Conservation (phyloP, 2,329 filamentous ascomycete species). For the Coleophoma crateriformis region DNA sequence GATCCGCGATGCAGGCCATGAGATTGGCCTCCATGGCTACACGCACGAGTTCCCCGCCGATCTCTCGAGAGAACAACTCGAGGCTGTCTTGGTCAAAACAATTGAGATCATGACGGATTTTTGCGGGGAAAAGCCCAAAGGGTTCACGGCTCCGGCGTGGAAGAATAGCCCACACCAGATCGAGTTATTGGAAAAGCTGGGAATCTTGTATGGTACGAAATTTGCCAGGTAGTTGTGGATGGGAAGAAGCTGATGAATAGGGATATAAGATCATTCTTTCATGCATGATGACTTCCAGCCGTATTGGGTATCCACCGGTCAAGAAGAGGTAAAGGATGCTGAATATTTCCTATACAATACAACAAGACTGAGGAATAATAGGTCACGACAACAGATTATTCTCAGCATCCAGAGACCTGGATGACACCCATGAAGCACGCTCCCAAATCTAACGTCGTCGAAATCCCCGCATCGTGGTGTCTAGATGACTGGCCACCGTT, state of each 20-base stretch:
- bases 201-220: slow-evolving; percentile 1
- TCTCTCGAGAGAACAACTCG: slow-evolving; percentile 38
- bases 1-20: slow-evolving; percentile 34
- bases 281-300: slow-evolving; percentile 42
- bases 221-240: too few species aligned
- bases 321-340: slow-evolving; percentile 4
- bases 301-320: slow-evolving; percentile 26
- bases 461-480: slow-evolving; percentile 41
- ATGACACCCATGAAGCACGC: slow-evolving; percentile 1
- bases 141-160: slow-evolving; percentile 42
- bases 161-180: slow-evolving; percentile 40
- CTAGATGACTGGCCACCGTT: slow-evolving; percentile 41
- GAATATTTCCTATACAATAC: neutral
- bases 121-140: slow-evolving; percentile 35
- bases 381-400: neutral
- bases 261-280: slow-evolving; percentile 35
- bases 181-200: slow-evolving; percentile 36
- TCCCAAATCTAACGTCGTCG: slow-evolving; percentile 28
- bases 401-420: slow-evolving; percentile 12
- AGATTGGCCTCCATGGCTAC: slow-evolving; percentile 35
- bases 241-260: too few species aligned
- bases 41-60: slow-evolving; percentile 30
- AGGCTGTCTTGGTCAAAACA: slow-evolving; percentile 39
- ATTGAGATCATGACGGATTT: slow-evolving; percentile 34
- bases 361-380: neutral